phyloP scores from a whole-genome alignment of 2,329 filamentous ascomycete genomes.

The Aureobasidium sp. region DNA sequence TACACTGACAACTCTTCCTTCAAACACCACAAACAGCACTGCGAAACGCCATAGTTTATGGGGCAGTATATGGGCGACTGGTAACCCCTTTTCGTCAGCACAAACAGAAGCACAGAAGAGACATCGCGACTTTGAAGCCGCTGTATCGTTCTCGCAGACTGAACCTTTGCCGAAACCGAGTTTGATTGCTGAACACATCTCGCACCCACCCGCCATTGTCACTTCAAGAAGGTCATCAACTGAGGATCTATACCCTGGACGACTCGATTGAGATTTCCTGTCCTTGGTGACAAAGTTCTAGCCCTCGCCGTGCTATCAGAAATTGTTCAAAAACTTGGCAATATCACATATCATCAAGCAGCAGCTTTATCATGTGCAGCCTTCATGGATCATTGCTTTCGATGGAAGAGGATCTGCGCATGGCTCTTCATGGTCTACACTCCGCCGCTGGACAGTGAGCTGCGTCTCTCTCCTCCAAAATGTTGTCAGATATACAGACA shows the following conservation, averaged over 20 bases:
- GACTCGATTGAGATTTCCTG: neutral
- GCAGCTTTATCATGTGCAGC: too few species aligned
- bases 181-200: neutral
- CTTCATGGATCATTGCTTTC: too few species aligned
- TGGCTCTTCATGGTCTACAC: too few species aligned
- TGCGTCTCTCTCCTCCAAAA: too few species aligned
- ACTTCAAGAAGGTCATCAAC: neutral
- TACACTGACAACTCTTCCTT: neutral
- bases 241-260: neutral
- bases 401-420: too few species aligned
- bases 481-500: too few species aligned
- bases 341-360: too few species aligned
- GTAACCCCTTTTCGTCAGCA: neutral
- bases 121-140: neutral
- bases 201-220: neutral
- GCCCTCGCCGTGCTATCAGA: too few species aligned
- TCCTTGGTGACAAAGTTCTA: neutral
- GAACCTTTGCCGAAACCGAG: slow-evolving; percentile 5
- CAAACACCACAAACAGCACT: neutral
- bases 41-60: neutral
- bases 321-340: too few species aligned
- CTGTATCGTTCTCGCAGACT: neutral
- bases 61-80: neutral
- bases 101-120: neutral
- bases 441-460: too few species aligned